Conservation (phyloP, 1,284 basidiomycete species). For the Trametes pubescens region DNA sequence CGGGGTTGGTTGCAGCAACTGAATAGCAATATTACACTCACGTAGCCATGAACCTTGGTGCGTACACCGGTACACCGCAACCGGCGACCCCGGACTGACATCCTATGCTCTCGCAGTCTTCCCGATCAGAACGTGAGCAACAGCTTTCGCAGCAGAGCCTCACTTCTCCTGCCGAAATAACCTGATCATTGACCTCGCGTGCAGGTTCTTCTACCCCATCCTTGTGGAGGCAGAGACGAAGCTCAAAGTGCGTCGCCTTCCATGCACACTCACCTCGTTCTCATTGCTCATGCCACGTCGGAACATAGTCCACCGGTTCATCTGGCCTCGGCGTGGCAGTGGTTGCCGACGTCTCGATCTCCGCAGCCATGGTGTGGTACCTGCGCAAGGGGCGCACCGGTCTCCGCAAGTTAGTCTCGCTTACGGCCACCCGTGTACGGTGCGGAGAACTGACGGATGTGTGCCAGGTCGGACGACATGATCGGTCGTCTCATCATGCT, state of each 20-base stretch:
- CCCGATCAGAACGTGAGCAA: slow-evolving; percentile 10
- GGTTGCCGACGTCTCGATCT: slow-evolving; percentile 15
- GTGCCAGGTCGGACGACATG: slow-evolving; percentile 7
- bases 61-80: not conserved
- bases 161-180: too few species aligned
- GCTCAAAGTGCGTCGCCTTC: slow-evolving; percentile 5
- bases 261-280: too few species aligned
- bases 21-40: too few species aligned
- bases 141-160: not conserved
- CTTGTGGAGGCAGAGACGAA: slow-evolving; percentile 12
- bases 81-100: not conserved
- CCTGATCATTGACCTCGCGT: not conserved
- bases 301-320: slow-evolving; percentile 6
- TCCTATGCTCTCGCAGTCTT: not conserved
- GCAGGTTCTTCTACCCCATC: slow-evolving; percentile 15
- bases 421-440: not conserved
- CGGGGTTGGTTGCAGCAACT: too few species aligned
- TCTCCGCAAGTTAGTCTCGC: slow-evolving; percentile 2
- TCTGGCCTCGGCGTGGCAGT: slow-evolving; percentile 16
- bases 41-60: slow-evolving; percentile 14
- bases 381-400: slow-evolving; percentile 15
- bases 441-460: not conserved
- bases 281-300: not conserved
- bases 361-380: slow-evolving; percentile 14
- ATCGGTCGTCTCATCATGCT: slow-evolving; percentile 16